phyloP scores from a whole-genome alignment of 371 early-diverging fungal species.

The Batrachochytrium dendrobatidis region DNA sequence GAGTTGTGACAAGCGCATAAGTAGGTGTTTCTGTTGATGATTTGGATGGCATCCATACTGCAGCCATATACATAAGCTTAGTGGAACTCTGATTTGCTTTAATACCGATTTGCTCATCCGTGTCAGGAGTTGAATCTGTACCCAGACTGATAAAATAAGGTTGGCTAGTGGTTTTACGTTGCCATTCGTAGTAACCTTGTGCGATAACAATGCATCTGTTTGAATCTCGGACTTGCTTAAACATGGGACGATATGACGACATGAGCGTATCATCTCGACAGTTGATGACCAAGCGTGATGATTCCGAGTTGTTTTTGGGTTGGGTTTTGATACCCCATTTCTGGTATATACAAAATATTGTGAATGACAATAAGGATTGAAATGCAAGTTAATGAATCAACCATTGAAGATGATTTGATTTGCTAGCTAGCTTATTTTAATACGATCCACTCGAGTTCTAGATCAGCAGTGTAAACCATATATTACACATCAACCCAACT shows the following conservation, averaged over 20 bases:
- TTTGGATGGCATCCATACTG: neutral
- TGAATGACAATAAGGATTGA: too few species aligned
- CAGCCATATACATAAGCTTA: neutral
- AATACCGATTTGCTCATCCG: too few species aligned
- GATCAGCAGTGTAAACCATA: too few species aligned
- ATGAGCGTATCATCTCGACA: neutral
- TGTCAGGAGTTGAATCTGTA: neutral
- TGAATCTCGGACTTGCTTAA: neutral
- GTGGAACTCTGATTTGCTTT: too few species aligned
- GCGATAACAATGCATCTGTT: slow-evolving; percentile 1
- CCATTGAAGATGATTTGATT: too few species aligned
- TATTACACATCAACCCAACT: too few species aligned
- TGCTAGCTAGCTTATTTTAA: too few species aligned
- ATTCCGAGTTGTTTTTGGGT: too few species aligned
- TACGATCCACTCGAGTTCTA: too few species aligned
- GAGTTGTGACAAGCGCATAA: slow-evolving; percentile 47
- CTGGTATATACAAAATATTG: too few species aligned
- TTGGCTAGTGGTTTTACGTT: neutral
- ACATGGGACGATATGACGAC: neutral
- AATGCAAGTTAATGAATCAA: too few species aligned
- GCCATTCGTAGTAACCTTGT: slow-evolving; percentile 4
- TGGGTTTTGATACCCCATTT: too few species aligned
- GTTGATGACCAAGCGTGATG: neutral
- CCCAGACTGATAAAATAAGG: neutral
- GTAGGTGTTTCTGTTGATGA: neutral